Conservation (phyloP, 1,139 yeast species). For the Blastobotrys aristatus region DNA sequence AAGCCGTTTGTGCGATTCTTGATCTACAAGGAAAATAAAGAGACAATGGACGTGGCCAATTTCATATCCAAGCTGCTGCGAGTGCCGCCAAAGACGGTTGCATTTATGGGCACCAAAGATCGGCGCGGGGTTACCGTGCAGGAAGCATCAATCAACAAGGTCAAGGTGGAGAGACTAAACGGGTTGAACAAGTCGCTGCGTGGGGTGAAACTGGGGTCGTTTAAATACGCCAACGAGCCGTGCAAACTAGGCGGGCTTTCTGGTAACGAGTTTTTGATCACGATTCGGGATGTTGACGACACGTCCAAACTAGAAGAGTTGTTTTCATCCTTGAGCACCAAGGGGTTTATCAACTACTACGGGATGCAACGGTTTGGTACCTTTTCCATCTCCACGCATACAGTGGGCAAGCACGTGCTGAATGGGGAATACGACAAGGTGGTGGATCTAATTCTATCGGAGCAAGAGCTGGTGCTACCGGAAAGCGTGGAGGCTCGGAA, state of each 20-base stretch:
- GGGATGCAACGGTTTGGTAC: slow-evolving; percentile 99
- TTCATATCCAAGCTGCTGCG: slow-evolving; percentile 67
- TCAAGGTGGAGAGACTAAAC: slow-evolving; percentile 73
- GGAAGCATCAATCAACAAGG: slow-evolving; percentile 62
- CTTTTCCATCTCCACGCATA: slow-evolving; percentile 85
- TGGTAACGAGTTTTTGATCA: slow-evolving; percentile 85
- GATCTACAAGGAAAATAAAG: slow-evolving; percentile 89
- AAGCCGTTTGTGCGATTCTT: slow-evolving; percentile 55
- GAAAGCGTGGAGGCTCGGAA: slow-evolving; percentile 77
- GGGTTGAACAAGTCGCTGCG: slow-evolving; percentile 69
- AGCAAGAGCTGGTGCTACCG: slow-evolving; percentile 78
- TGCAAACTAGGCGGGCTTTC: slow-evolving; percentile 73
- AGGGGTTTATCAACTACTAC: slow-evolving; percentile 87
- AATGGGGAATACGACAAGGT: slow-evolving; percentile 76
- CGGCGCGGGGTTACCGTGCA: slow-evolving; percentile 95
- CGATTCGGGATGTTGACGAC: slow-evolving; percentile 62
- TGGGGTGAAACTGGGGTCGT: slow-evolving; percentile 74
- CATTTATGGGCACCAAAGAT: slow-evolving; percentile 95
- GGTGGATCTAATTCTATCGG: slow-evolving; percentile 69
- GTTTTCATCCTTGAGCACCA: slow-evolving; percentile 51
- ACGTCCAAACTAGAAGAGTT: slow-evolving; percentile 35
- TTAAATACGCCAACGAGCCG: slow-evolving; percentile 57
- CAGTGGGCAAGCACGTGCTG: slow-evolving; percentile 67
- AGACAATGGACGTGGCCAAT: slow-evolving; percentile 92
- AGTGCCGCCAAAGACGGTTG: slow-evolving; percentile 60